Percentiles rank a stretch among this genome's conserved stretches.
These are phyloP conservation scores for Prunus padus DNA, from an alignment of 306 rosid genomes.

Conservation along the genomic window DNA sequence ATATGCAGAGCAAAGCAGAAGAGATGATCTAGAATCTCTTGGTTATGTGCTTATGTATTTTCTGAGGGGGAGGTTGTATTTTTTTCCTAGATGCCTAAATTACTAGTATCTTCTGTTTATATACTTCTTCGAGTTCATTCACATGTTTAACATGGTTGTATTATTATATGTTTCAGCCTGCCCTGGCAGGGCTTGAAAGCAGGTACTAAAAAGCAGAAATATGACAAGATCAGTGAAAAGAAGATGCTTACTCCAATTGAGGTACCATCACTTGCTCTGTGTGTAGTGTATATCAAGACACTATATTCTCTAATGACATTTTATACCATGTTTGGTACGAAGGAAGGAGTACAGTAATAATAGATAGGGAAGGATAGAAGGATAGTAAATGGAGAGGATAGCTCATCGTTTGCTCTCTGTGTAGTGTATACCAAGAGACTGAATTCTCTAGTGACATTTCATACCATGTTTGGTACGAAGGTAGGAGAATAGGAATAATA, in stretches of 20 bases:
- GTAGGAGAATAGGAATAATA: background rate
- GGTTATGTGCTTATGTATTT: conserved; percentile 97
- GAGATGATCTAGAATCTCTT: conserved; percentile 98
- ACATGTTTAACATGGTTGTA: conserved; percentile 25
- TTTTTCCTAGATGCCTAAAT: conserved; percentile 10
- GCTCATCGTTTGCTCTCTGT: conserved; percentile 21
- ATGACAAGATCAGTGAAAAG: conserved; percentile 97
- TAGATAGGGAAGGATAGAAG: background rate
- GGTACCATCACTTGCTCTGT: conserved; percentile 51
- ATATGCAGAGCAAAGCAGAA: conserved; percentile 94
- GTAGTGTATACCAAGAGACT: conserved; percentile 8
- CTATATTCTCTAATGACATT: background rate
- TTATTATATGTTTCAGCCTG: conserved; percentile 60
- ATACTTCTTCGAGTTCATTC: conserved; percentile 9
- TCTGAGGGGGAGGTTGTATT: conserved; percentile 89
- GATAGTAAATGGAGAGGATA: background rate
- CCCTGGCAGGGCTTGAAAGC: conserved; percentile 99
- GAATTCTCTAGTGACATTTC: background rate
- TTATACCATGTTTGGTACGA: background rate
- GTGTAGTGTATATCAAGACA: conserved; percentile 15
- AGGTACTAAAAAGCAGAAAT: conserved; percentile 92
- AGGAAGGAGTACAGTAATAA: background rate
- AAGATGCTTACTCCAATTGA: conserved; percentile 94
- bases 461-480: background rate
- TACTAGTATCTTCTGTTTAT: background rate